Base-by-base conservation (phyloP, 1,284 basidiomycete species). In the Ceratobasidium sp. region DNA sequence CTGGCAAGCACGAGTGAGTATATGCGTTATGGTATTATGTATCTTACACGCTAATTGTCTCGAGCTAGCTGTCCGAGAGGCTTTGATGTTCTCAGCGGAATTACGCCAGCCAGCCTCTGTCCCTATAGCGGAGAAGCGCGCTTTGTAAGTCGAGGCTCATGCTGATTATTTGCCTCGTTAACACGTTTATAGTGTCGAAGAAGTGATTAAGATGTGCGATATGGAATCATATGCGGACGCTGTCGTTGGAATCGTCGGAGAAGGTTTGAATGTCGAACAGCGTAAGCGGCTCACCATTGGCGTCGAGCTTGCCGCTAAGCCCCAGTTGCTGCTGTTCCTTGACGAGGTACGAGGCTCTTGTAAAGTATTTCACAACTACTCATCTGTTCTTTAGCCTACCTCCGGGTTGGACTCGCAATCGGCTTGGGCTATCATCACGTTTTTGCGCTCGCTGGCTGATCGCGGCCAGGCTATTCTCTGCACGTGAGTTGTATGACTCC, bases 391-490 rank as follows among this genome's bases (percentile, higher is more conserved):
- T 28, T 60, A 51, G 83, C 92, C 92, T 0, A 95, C 93, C 0
- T 95, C 94, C 13, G 95, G 96, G 61, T 87, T 97, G 40, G 96
- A 97, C 84, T 95, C 94, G 1, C 95, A 97, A 83, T 93, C 92
- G 68, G 95, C 96, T 0, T 97, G 94, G 93, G 93, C 93, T 18
- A 95, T 97, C 82, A 88, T 95, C 70, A 87, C 89, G 1, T 93
- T 97, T 83, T 87, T 97, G 69, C 89, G 93, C 40, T 95, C 95
- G 83, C 90, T 97, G 46, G 95, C 95, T 4, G 90, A 93, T 81
- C 91, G 92, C 83, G 96, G 97, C 3, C 95, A 97, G 85, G 94
- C 95, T 23, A 84, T 85, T 66, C 79, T 93, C 86, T 86, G 94
- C 89, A 86, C 86, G 1, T 78, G n/a, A 46, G 49, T 77, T 18